These are phyloP conservation scores for Diaporthe citrichinensis DNA, from an alignment of 2,329 filamentous ascomycete genomes.

Conservation along the genomic window DNA sequence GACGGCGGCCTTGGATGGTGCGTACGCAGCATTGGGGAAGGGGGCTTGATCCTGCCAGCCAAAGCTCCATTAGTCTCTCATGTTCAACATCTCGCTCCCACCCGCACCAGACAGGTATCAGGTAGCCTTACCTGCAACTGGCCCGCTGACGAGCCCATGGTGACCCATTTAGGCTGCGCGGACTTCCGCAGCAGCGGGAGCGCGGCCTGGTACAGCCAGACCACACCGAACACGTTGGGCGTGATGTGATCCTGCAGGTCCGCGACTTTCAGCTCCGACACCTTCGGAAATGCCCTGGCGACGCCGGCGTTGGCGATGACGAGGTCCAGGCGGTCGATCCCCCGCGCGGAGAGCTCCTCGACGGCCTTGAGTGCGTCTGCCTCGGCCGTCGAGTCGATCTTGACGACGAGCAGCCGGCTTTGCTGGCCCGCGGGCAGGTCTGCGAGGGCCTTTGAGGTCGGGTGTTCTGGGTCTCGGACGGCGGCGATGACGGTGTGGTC, in stretches of 20 bases:
- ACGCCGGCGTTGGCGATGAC: constrained; percentile 68
- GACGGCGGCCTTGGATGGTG: constrained; percentile 56
- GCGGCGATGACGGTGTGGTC: constrained; percentile 36
- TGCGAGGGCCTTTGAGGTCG: constrained; percentile 16
- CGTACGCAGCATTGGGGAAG: constrained; percentile 57
- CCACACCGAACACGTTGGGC: constrained; percentile 58
- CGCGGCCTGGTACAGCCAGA: constrained; percentile 61
- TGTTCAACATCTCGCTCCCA: fast-evolving
- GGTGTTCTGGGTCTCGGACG: constrained; percentile 22
- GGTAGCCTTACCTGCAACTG: constrained; percentile 38
- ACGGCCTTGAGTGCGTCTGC: constrained; percentile 53
- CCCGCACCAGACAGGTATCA: not conserved
- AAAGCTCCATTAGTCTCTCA: not conserved
- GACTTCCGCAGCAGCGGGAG: constrained; percentile 55
- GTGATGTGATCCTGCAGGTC: constrained; percentile 56
- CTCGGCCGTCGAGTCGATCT: constrained; percentile 56
- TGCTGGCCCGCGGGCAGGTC: constrained; percentile 45
- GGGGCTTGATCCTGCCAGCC: constrained; percentile 41
- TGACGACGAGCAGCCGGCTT: constrained; percentile 57
- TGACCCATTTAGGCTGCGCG: constrained; percentile 50
- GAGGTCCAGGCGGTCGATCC: constrained; percentile 61
- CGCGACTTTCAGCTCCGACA: constrained; percentile 51
- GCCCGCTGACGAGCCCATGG: constrained; percentile 52
- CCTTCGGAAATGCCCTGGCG: constrained; percentile 49
- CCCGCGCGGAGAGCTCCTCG: constrained; percentile 48